phyloP scores from a whole-genome alignment of 176 grass and related monocot genomes.

The Aechmea fasciata region DNA sequence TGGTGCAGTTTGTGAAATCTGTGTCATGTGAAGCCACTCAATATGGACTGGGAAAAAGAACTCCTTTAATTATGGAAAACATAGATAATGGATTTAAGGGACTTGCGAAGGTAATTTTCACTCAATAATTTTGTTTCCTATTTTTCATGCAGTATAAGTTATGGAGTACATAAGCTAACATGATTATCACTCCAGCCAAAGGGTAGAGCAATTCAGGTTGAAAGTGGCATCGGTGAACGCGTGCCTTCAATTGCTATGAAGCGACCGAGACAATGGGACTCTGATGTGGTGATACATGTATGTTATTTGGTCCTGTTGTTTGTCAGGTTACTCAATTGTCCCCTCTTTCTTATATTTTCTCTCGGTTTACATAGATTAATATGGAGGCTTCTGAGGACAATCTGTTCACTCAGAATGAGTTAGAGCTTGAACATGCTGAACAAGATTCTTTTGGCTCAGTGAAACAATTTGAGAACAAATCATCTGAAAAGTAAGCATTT shows the following conservation, averaged over 20 bases:
- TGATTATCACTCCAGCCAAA: conserved; percentile 43
- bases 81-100: conserved; percentile 16
- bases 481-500: conserved; percentile 43
- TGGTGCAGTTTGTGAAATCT: conserved; percentile 23
- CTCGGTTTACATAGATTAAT: conserved; percentile 33
- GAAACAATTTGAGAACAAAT: conserved; percentile 22
- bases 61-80: not conserved
- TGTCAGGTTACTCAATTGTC: conserved; percentile 12
- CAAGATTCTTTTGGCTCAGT: conserved; percentile 8
- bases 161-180: conserved; percentile 7
- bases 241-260: conserved; percentile 56
- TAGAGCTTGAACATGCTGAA: conserved; percentile 4
- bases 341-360: conserved; percentile 20
- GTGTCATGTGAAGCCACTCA: conserved; percentile 22
- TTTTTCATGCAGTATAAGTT: no score
- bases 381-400: conserved; percentile 26
- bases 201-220: conserved; percentile 69
- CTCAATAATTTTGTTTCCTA: not conserved
- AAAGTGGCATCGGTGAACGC: conserved; percentile 44
- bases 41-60: conserved; percentile 25
- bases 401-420: conserved; percentile 21
- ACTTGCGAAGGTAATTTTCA: conserved; percentile 34
- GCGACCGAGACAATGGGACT: conserved; percentile 54
- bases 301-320: conserved; percentile 21
- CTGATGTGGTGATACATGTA: conserved; percentile 84